Conservation (phyloP, 2,329 filamentous ascomycete genomes). For the Aspergillus uvarum region DNA sequence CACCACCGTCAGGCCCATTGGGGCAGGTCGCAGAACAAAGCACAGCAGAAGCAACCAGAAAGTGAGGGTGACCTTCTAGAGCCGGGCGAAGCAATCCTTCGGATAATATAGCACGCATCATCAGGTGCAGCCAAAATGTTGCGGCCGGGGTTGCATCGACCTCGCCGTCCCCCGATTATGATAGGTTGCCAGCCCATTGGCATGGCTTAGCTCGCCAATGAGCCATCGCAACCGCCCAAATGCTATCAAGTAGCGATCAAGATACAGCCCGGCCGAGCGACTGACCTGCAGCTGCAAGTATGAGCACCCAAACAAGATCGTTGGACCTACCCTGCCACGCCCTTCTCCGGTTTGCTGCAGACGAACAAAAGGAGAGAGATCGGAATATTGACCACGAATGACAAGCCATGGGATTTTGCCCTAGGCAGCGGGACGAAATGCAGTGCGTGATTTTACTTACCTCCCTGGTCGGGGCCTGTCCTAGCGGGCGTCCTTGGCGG, state of each 20-base stretch:
- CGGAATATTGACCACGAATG: not conserved
- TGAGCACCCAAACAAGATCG: conserved; percentile 3
- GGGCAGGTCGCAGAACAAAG: not conserved
- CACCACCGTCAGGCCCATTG: not conserved
- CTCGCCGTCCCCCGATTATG: conserved; percentile 8
- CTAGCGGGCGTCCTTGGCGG: conserved; percentile 14
- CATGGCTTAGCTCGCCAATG: conserved; percentile 17
- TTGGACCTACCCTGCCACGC: not conserved
- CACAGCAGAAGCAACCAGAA: not conserved
- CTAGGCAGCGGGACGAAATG: conserved; percentile 1
- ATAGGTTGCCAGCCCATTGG: conserved; percentile 28
- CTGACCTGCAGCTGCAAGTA: conserved; percentile 3
- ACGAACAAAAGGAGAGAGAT: not conserved
- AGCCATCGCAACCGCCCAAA: conserved; percentile 10
- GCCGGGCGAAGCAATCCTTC: conserved; percentile 9
- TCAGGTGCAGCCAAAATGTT: conserved; percentile 10
- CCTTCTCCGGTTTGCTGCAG: not conserved
- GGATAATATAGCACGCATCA: conserved; percentile 15
- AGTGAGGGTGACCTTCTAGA: not conserved
- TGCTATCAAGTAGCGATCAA: conserved; percentile 8
- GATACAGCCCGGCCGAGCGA: conserved; percentile 1
- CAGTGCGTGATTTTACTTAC: conserved; percentile 15
- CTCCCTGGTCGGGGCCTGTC: conserved; percentile 6
- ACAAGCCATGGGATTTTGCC: not conserved
- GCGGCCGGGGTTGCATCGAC: conserved; percentile 20